These are phyloP conservation scores for Sungouiozyma intestinalis DNA, from an alignment of 805 yeast genomes.

Conservation along the genomic window DNA sequence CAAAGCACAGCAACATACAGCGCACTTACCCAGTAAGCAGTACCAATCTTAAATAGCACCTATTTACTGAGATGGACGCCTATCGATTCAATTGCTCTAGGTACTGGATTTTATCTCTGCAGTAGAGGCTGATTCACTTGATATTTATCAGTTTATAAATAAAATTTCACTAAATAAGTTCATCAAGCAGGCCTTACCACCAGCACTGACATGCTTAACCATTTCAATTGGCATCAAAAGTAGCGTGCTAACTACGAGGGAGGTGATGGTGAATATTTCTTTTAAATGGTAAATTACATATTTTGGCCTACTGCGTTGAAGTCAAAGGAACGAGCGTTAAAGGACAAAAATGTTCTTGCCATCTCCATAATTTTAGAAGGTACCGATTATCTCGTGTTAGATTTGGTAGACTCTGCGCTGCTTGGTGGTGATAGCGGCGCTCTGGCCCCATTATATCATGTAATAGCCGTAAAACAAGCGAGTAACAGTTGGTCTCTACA, in stretches of 20 bases:
- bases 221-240: no score
- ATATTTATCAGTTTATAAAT: background rate
- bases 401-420: conserved; percentile 5
- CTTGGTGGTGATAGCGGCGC: background rate
- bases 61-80: no score
- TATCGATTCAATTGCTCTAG: no score
- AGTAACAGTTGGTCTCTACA: conserved; percentile 5
- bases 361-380: conserved; percentile 11
- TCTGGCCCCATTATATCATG: conserved; percentile 8
- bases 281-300: conserved; percentile 11
- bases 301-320: conserved; percentile 19
- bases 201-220: background rate
- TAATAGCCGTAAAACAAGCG: conserved; percentile 5
- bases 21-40: no score
- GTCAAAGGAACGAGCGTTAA: background rate
- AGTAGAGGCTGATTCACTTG: background rate
- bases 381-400: conserved; percentile 18
- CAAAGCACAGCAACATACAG: no score
- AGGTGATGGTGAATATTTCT: no score
- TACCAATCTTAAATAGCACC: no score
- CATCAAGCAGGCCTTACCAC: background rate
- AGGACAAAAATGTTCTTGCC: conserved; percentile 6
- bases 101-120: no score
- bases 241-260: no score
- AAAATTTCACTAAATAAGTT: background rate